Conservation (phyloP, 371 early-diverging fungal species). For the Mucor circinelloides region DNA sequence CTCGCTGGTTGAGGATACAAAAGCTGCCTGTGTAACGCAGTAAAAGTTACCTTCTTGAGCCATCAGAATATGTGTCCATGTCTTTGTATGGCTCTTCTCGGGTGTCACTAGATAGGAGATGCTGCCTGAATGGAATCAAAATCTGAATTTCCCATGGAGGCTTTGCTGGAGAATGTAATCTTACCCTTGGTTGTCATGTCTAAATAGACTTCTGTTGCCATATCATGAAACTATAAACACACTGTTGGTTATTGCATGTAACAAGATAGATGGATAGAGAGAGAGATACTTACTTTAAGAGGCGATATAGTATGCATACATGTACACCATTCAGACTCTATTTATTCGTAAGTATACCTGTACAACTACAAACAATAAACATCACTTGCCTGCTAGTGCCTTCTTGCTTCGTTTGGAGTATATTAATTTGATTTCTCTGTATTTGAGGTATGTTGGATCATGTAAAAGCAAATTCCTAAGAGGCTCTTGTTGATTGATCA, state of each 20-base stretch:
- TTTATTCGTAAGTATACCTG: not conserved
- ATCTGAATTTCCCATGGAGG: not conserved
- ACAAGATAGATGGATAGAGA: not conserved
- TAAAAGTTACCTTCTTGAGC: constrained; percentile 30
- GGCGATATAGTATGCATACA: constrained; percentile 35
- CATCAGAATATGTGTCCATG: constrained; percentile 37
- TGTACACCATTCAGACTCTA: constrained; percentile 38
- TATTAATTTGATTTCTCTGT: constrained; percentile 19
- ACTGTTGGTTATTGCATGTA: not conserved
- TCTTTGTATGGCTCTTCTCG: constrained; percentile 8
- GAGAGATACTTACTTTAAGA: constrained; percentile 17
- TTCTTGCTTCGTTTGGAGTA: constrained; percentile 33
- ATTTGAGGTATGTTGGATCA: constrained; percentile 21
- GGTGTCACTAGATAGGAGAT: constrained; percentile 33
- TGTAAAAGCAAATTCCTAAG: constrained; percentile 11
- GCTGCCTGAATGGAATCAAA: constrained; percentile 21
- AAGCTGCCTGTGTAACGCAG: not conserved
- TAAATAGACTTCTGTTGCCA: constrained; percentile 30
- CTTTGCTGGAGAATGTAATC: not conserved
- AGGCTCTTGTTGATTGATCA: constrained; percentile 21
- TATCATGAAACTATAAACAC: constrained; percentile 16
- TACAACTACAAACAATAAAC: not conserved
- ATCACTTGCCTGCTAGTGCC: constrained; percentile 24
- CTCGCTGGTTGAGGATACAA: not conserved
- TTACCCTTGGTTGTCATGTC: constrained; percentile 33